A percentile compares a stretch with the other conserved stretches of the same genome.
phyloP scores from a whole-genome alignment of 441 rosid species.

The Populus hybrid region DNA sequence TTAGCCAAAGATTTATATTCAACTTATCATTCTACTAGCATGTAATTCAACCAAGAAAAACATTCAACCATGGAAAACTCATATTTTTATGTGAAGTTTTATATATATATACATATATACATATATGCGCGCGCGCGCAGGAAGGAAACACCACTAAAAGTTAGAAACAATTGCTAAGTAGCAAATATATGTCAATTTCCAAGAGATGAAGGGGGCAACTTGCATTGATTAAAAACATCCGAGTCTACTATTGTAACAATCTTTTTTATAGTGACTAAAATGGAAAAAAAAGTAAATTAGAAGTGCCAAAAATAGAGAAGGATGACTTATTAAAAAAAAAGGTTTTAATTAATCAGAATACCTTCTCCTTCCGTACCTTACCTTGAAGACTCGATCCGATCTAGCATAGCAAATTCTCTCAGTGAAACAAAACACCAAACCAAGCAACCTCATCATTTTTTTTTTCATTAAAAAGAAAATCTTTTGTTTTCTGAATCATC shows the following conservation, averaged over 20 bases:
- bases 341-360: background rate
- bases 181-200: background rate
- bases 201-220: background rate
- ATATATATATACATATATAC: no score
- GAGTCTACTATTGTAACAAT: background rate
- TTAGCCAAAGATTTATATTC: no score
- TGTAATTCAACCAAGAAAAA: no score
- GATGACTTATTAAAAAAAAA: background rate
- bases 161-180: no score
- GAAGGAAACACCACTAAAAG: no score
- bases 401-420: background rate
- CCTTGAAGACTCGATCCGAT: background rate
- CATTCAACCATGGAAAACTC: no score
- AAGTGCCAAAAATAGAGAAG: background rate
- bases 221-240: background rate
- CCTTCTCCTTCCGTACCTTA: background rate
- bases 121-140: no score
- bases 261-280: background rate
- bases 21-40: no score
- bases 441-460: no score
- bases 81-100: no score
- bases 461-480: no score
- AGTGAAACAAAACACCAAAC: background rate
- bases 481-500: background rate
- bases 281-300: background rate